phyloP scores from a whole-genome alignment of 257 asterid genomes.

The Echites panduratus region DNA sequence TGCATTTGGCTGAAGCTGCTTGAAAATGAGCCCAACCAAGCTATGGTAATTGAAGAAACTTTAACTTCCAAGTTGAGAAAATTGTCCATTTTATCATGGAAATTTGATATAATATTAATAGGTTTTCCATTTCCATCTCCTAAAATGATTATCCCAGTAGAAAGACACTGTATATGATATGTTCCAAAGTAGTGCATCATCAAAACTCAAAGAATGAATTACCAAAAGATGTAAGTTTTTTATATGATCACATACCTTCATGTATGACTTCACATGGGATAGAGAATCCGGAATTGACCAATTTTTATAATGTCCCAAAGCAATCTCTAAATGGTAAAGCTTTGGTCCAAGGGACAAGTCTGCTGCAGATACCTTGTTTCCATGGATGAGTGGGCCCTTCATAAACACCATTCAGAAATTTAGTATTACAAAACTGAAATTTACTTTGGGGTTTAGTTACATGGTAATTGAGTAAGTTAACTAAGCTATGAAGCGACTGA shows the following conservation, averaged over 20 bases:
- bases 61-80: neutral
- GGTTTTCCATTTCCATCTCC: neutral
- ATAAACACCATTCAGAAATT: neutral
- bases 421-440: neutral
- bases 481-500: no score
- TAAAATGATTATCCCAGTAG: neutral
- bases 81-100: neutral
- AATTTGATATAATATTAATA: neutral
- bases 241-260: conserved; percentile 48
- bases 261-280: conserved; percentile 57
- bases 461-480: conserved; percentile 1
- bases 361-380: conserved; percentile 67
- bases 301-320: conserved; percentile 72
- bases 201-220: neutral
- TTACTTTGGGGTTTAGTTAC: neutral
- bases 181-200: neutral
- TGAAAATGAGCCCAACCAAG: no score
- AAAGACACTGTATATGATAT: neutral
- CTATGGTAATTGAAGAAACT: neutral
- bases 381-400: conserved; percentile 80
- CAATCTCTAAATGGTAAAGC: conserved; percentile 83
- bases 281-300: conserved; percentile 91
- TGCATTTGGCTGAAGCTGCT: conserved; percentile 2
- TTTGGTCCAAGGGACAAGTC: conserved; percentile 97
- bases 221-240: neutral